Base-by-base conservation (phyloP, 441 rosid species). In the Croton setiger region DNA sequence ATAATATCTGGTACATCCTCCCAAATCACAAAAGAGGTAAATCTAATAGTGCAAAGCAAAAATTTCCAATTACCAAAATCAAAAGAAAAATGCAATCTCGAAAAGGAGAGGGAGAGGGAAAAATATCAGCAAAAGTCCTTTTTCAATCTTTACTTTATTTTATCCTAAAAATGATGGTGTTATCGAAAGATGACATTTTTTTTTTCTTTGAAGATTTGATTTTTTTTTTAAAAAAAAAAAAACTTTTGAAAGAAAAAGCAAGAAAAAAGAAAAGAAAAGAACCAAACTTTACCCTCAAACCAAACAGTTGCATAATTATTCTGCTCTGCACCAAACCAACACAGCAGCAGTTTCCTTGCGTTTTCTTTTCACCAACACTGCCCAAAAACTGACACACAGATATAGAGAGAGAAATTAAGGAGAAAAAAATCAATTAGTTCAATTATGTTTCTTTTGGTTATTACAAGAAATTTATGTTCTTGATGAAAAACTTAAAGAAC, bases 331-430 rank as follows among this genome's bases (percentile, higher is more conserved):
- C 52, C 70, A 57, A 45, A 33, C 23, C 45, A 43, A 27, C 59
- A 43, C 33, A 56, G 67, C 67, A 51, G 70, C 70, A 63, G 75
- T 73, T 47, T 62, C 67, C 39, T 63, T 58, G 79, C 61, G 68
- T 70, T 75, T 73, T 69, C 60, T 54, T 73, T 72, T 75, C 69
- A 59, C 67, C 69, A 71, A 49, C 83, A 55, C 76, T 79, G 78
- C 66, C 48, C 68, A 61, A 56, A 27, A 58, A 63, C 75, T 79
- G 82, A 73, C 80, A 72, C 64, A 72, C 60, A 44, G 64, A 69
- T 68, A 44, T 41, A 59, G 60, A 71, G 70, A 73, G 66, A 54
- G 60, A 63, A 63, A 65, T 9, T 21, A 49, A 35, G 61, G 7
- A 39, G 43, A 39, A 54, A 67, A 67, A 73, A 63, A 54, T 55